Base-by-base conservation (phyloP, 129 eudicot genomes). In the Cynara cardunculus region DNA sequence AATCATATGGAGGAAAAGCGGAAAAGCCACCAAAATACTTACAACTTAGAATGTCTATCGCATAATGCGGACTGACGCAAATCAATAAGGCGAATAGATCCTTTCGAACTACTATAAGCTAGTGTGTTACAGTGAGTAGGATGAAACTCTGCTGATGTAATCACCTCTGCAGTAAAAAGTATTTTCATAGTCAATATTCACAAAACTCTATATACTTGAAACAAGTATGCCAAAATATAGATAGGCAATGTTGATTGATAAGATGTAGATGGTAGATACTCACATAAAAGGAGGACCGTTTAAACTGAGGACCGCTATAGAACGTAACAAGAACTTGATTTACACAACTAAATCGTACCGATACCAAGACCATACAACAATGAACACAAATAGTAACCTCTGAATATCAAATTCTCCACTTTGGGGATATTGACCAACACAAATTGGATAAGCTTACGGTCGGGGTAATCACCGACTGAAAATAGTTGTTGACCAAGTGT, bases 41-140 rank as follows among this genome's bases (percentile, higher is more conserved):
- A 94, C 99, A 94, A 75, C 87, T 87, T 92, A 65, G 99, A 92
- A 85, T 94, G 97, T 75, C 92, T 84, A 79, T 94, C 99, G 18
- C 99, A 94, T 74, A 94, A 84, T 77, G 99, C 99, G 84, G 99
- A 92, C 79, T 94, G 97, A 75, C 99, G 96, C 85, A 94, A 86
- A 85, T 94, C 99, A 87, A 94, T 90, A 74, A 94, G 97, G 53
- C 99, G 99, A 74, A 94, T 92, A 72, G 99, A 94, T 71, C 99
- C 99, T 89, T 94, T 94, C 72, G 99, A 94, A 82, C 99, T 94
- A 84, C 99, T 94, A 73, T 94, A 94, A 59, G 97, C 99, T 79
- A 94, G 86, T 62, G 87, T 94, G 86, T 90, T 94, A 77, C 99
- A 94, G 39, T 92, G 99, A 75, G 90, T 87, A 75, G 99, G 99